phyloP scores from a whole-genome alignment of 768 basidiomycete genomes.

The Lentinus brumalis region DNA sequence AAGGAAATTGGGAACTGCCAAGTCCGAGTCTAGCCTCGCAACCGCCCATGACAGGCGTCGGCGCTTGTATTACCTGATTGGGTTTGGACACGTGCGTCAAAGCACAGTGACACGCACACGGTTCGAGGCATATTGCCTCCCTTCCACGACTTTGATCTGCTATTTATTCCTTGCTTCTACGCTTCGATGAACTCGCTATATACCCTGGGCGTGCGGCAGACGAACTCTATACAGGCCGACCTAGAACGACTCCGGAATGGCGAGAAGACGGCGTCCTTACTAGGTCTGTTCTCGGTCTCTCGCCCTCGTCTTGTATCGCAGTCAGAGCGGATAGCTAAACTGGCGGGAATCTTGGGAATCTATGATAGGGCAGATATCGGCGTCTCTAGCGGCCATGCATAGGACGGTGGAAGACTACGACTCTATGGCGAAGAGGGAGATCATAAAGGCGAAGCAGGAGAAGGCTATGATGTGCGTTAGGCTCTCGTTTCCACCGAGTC shows the following conservation, averaged over 20 bases:
- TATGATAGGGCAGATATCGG: constrained; percentile 87
- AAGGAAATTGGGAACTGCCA: too few species aligned
- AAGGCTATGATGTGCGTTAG: constrained; percentile 83
- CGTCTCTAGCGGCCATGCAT: constrained; percentile 93
- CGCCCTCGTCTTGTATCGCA: background rate
- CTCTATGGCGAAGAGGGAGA: constrained; percentile 93
- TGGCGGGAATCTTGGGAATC: background rate
- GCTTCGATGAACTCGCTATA: constrained; percentile 88
- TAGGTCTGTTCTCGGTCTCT: constrained; percentile 59
- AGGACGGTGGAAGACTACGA: constrained; percentile 97
- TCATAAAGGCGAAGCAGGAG: constrained; percentile 95
- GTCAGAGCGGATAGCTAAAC: too few species aligned
- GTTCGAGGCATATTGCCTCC: background rate
- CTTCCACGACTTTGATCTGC: constrained; percentile 4
- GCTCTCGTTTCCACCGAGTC: background rate
- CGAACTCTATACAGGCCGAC: constrained; percentile 85
- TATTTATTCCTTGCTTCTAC: constrained; percentile 10
- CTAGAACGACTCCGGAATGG: constrained; percentile 80
- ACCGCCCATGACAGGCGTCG: too few species aligned
- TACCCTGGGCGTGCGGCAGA: constrained; percentile 90
- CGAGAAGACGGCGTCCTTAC: constrained; percentile 75
- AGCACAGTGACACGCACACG: constrained; percentile 2
- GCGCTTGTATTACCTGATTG: too few species aligned
- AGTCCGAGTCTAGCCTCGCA: too few species aligned
- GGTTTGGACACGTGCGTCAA: background rate